Conservation (phyloP, 257 asterid genomes). For the Parsonsia alboflavescens region DNA sequence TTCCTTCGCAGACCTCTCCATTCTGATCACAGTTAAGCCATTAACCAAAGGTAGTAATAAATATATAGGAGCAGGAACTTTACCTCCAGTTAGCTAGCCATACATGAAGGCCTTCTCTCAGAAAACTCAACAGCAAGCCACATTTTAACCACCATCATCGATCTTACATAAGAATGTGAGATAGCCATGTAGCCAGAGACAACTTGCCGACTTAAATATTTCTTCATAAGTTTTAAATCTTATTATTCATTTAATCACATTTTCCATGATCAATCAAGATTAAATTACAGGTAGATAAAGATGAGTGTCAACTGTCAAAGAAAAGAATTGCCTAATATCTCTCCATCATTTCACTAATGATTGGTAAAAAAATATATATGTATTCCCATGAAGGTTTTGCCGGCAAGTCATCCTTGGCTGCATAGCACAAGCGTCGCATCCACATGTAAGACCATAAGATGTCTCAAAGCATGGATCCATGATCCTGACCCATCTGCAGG, state of each 20-base stretch:
- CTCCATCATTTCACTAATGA: neutral
- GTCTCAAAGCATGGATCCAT: conserved; percentile 4
- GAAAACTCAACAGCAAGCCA: neutral
- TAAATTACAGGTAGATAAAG: too few relatives aligned
- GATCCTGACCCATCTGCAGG: too few relatives aligned
- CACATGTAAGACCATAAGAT: conserved; percentile 39
- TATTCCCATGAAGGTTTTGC: neutral
- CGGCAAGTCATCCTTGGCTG: conserved; percentile 72
- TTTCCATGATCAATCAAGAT: neutral
- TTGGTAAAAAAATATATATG: neutral
- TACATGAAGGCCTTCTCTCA: neutral
- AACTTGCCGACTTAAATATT: conserved; percentile 28
- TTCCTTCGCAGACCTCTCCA: neutral
- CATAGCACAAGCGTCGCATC: conserved; percentile 28
- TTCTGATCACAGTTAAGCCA: neutral
- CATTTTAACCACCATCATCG: conserved; percentile 25
- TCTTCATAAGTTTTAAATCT: neutral
- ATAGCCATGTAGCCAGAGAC: conserved; percentile 38
- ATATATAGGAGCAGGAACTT: neutral
- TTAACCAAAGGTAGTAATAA: neutral
- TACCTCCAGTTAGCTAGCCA: neutral
- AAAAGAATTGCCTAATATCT: neutral
- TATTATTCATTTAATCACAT: neutral
- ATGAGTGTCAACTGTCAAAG: neutral
- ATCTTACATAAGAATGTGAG: conserved; percentile 37